A percentile compares a stretch with the other conserved stretches of the same genome.
Evolutionary conservation across 495 filamentous ascomycete genomes (phyloP).

Genomic region (Penicillium cosmopolitanum): DNA sequence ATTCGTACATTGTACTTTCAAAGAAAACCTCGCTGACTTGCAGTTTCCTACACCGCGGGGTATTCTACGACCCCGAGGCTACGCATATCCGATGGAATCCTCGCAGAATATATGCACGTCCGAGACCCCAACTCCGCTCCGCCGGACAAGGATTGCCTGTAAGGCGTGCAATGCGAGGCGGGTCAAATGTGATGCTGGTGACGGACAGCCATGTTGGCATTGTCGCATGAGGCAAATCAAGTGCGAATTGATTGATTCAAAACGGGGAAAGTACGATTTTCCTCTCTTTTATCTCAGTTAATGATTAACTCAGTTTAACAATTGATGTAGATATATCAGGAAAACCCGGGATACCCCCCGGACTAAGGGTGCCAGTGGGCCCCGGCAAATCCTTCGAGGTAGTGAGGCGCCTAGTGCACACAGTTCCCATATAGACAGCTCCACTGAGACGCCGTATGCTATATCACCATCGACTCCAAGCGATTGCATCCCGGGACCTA

Average conservation of each 20-base stretch:
- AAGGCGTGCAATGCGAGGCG: constrained; percentile 40
- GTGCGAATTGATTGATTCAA: constrained; percentile 39
- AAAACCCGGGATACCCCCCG: background rate
- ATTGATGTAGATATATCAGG: background rate
- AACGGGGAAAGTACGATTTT: constrained; percentile 33
- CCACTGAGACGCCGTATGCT: background rate
- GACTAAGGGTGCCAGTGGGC: background rate
- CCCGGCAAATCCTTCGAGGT: background rate
- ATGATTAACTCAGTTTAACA: background rate
- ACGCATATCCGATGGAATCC: background rate
- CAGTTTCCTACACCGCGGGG: background rate
- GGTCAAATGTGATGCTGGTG: constrained; percentile 39
- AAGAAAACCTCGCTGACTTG: constrained; percentile 3
- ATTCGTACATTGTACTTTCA: background rate
- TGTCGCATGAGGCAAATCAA: constrained; percentile 28
- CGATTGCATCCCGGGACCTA: background rate
- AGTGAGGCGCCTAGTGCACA: background rate
- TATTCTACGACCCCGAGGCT: background rate
- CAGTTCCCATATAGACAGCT: background rate
- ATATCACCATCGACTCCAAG: background rate
- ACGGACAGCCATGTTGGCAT: constrained; percentile 36
- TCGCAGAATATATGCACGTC: background rate
- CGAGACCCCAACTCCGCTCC: constrained; percentile 3
- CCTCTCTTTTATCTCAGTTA: background rate
- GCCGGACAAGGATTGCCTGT: constrained; percentile 36